phyloP scores from a whole-genome alignment of 371 early-diverging fungal species.

The Nosema muscidifuracis region DNA sequence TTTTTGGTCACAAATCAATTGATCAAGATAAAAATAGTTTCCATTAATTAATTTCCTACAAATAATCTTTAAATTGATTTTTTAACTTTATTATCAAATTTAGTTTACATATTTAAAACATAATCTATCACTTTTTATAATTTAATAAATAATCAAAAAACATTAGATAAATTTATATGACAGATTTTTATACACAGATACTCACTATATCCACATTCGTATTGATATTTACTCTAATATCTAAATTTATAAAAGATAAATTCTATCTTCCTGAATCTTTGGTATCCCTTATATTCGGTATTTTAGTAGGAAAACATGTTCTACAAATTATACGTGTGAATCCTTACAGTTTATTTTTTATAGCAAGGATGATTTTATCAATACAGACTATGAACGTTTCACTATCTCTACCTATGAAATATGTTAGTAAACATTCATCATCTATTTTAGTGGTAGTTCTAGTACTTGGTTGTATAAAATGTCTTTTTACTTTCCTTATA shows the following conservation, averaged over 20 bases:
- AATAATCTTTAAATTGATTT: no score
- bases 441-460: slow-evolving; percentile 71
- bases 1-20: no score
- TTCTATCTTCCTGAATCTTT: slow-evolving; percentile 80
- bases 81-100: no score
- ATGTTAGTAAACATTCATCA: slow-evolving; percentile 60
- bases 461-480: slow-evolving; percentile 43
- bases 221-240: slow-evolving; percentile 74
- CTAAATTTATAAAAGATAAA: slow-evolving; percentile 77
- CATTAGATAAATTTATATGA: slow-evolving; percentile 39
- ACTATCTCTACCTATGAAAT: slow-evolving; percentile 53
- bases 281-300: slow-evolving; percentile 75
- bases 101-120: no score
- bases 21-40: no score
- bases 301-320: slow-evolving; percentile 69
- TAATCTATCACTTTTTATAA: no score
- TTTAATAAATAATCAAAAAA: no score
- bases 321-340: slow-evolving; percentile 31
- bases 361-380: slow-evolving; percentile 59
- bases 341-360: slow-evolving; percentile 48
- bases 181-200: slow-evolving; percentile 35
- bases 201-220: slow-evolving; percentile 66
- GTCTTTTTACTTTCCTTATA: slow-evolving; percentile 21
- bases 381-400: slow-evolving; percentile 63
- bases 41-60: no score